phyloP scores from a whole-genome alignment of 345 rosid species.

The Ailanthus altissimus region DNA sequence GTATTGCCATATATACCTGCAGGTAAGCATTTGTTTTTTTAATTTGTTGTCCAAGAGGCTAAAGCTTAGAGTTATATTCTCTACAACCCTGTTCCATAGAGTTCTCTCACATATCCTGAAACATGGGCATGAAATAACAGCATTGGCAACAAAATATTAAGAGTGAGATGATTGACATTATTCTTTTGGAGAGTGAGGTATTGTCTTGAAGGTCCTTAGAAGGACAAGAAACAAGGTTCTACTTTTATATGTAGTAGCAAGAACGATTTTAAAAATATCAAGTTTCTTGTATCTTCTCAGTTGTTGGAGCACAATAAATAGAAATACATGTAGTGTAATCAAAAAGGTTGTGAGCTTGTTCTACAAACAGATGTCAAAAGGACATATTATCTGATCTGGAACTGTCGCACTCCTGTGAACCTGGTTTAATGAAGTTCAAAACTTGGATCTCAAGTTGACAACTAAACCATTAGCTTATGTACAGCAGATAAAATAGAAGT shows the following conservation, averaged over 20 bases:
- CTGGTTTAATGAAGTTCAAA: background rate
- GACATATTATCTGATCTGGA: background rate
- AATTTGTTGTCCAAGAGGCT: background rate
- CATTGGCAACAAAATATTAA: background rate
- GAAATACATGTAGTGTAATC: background rate
- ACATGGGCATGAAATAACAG: background rate
- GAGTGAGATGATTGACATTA: background rate
- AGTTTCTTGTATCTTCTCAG: background rate
- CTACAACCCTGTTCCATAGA: background rate
- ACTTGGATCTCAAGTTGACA: background rate
- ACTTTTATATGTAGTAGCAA: background rate
- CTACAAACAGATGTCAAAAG: background rate
- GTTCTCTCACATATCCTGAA: background rate
- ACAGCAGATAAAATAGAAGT: background rate
- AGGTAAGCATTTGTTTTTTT: constrained; percentile 29
- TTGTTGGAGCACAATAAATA: background rate
- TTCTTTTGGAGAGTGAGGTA: background rate
- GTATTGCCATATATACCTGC: constrained; percentile 38
- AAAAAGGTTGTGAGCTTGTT: background rate
- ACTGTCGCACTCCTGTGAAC: background rate
- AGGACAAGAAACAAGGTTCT: background rate
- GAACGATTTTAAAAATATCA: background rate
- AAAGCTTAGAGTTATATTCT: background rate
- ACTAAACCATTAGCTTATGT: background rate
- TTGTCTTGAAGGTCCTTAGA: background rate